These are phyloP conservation scores for Phyllostachys edulis DNA, from an alignment of 176 grass and related monocot species.

Conservation along the genomic window DNA sequence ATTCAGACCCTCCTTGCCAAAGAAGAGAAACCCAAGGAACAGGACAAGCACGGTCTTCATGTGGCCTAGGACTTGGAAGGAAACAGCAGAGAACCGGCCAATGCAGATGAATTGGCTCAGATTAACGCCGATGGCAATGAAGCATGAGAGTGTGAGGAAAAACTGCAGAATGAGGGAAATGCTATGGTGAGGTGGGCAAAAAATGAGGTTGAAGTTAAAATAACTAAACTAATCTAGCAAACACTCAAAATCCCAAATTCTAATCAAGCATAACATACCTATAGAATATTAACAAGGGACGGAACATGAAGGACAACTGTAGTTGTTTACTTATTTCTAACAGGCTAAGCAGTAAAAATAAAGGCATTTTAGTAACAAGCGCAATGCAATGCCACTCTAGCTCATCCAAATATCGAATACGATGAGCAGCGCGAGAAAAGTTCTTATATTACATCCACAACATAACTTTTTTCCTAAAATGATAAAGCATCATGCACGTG, in stretches of 20 bases:
- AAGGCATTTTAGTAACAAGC: background rate
- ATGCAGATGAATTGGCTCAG: constrained; percentile 99
- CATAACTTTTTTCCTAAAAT: background rate
- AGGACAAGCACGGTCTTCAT: constrained; percentile 96
- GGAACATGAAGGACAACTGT: background rate
- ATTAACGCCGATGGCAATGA: constrained; percentile 82
- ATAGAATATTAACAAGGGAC: background rate
- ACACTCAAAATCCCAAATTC: background rate
- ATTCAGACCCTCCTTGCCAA: constrained; percentile 92
- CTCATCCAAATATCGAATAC: background rate
- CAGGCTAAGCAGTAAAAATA: background rate
- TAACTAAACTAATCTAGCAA: background rate
- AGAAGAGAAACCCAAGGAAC: constrained; percentile 85
- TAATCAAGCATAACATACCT: background rate
- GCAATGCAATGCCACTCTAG: background rate
- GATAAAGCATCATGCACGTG: background rate
- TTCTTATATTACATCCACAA: background rate
- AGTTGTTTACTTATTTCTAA: background rate
- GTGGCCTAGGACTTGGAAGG: constrained; percentile 93
- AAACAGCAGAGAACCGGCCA: constrained; percentile 79
- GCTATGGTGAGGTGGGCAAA: background rate
- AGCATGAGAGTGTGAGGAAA: constrained; percentile 69
- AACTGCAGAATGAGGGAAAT: constrained; percentile 42
- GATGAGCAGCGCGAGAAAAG: background rate
- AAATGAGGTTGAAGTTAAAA: background rate